Conservation (phyloP, 2,329 filamentous ascomycete genomes). For the Fusarium albosuccineum region DNA sequence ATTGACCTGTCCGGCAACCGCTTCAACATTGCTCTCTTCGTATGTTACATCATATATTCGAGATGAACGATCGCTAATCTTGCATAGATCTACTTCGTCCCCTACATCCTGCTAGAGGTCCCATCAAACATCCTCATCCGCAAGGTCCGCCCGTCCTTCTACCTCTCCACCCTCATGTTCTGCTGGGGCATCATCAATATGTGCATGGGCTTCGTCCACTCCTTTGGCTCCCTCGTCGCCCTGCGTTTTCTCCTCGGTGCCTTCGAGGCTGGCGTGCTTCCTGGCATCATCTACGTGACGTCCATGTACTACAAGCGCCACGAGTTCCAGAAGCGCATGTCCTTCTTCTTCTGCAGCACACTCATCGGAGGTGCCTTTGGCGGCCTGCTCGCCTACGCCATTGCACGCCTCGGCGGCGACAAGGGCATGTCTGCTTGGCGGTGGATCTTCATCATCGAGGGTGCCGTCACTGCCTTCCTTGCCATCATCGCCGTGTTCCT, state of each 20-base stretch:
- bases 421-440: slow-evolving; percentile 61
- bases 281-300: slow-evolving; percentile 58
- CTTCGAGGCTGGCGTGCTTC: slow-evolving; percentile 55
- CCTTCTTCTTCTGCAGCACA: slow-evolving; percentile 58
- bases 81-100: slow-evolving; percentile 52
- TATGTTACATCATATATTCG: slow-evolving; percentile 26
- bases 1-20: slow-evolving; percentile 56
- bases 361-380: slow-evolving; percentile 59
- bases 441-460: slow-evolving; percentile 56
- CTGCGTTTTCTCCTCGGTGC: slow-evolving; percentile 56
- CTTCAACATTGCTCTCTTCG: slow-evolving; percentile 59
- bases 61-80: slow-evolving; percentile 6
- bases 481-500: slow-evolving; percentile 41
- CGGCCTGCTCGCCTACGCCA: slow-evolving; percentile 62
- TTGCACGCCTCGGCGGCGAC: slow-evolving; percentile 59
- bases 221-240: slow-evolving; percentile 49
- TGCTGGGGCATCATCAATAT: slow-evolving; percentile 56
- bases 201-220: slow-evolving; percentile 55
- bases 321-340: slow-evolving; percentile 62
- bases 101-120: slow-evolving; percentile 60
- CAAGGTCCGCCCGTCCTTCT: slow-evolving; percentile 55
- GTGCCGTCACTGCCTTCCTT: slow-evolving; percentile 39
- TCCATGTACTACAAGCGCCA: slow-evolving; percentile 64
- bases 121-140: slow-evolving; percentile 61
- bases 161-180: slow-evolving; percentile 55